Conservation (phyloP, 164 flowering plant genomes). For the Amborella trichopoda region DNA sequence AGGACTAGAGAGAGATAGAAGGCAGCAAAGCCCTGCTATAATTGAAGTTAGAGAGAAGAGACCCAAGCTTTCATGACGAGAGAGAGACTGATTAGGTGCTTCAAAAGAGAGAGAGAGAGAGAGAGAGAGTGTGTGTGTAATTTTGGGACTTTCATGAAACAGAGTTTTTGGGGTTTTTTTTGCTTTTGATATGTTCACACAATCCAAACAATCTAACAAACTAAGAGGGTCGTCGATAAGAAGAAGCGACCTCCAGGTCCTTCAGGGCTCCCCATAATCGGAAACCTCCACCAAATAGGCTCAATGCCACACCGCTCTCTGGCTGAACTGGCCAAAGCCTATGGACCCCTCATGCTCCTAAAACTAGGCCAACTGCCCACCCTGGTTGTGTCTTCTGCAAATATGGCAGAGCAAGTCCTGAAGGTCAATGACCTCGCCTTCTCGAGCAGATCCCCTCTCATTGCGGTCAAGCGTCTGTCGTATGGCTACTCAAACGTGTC, state of each 20-base stretch:
- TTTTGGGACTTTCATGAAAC: too few relatives aligned
- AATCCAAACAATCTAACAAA: background rate
- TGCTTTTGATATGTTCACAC: too few relatives aligned
- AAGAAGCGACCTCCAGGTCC: too few relatives aligned
- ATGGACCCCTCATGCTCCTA: constrained; percentile 24
- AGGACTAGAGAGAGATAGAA: too few relatives aligned
- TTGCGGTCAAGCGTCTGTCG: background rate
- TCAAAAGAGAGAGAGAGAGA: too few relatives aligned
- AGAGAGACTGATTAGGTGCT: too few relatives aligned
- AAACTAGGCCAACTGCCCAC: constrained; percentile 20
- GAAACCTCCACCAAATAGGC: constrained; percentile 27
- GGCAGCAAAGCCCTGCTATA: too few relatives aligned
- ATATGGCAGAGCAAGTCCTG: constrained; percentile 4
- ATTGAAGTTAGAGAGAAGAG: too few relatives aligned
- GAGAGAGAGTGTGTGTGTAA: too few relatives aligned
- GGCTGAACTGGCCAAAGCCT: constrained; percentile 8
- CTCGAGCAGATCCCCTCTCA: constrained; percentile 1
- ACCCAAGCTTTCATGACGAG: too few relatives aligned
- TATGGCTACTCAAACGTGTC: background rate
- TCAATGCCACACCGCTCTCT: constrained; percentile 18
- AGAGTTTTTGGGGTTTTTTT: too few relatives aligned
- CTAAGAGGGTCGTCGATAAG: too few relatives aligned
- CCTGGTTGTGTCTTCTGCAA: constrained; percentile 20
- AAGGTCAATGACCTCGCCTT: constrained; percentile 7
- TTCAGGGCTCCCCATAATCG: constrained; percentile 26